Percentiles rank a stretch among this genome's conserved stretches.
phyloP scores from a whole-genome alignment of 2,329 filamentous ascomycete species.

The Endoconidiophora polonica region DNA sequence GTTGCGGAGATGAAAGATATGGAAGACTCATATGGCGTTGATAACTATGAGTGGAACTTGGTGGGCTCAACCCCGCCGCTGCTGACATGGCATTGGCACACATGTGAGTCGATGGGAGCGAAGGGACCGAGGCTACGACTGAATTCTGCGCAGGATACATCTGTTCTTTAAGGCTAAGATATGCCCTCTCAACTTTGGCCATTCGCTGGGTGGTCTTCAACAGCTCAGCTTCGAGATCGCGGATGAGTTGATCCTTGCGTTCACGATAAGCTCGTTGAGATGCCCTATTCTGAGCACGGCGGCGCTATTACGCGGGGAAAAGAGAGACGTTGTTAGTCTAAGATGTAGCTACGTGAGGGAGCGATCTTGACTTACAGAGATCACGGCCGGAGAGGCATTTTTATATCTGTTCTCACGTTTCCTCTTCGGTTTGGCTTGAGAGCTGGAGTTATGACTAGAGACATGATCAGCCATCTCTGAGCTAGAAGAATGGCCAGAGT shows the following conservation, averaged over 20 bases:
- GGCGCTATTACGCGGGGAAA: slow-evolving; percentile 15
- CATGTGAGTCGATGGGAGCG: not conserved
- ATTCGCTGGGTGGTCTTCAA: slow-evolving; percentile 20
- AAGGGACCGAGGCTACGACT: not conserved
- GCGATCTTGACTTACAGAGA: slow-evolving; percentile 24
- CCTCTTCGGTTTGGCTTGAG: slow-evolving; percentile 21
- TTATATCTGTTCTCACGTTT: slow-evolving; percentile 37
- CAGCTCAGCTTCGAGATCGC: slow-evolving; percentile 13
- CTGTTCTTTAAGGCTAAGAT: not conserved
- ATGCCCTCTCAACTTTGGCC: too few relatives aligned
- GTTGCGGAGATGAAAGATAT: too few relatives aligned
- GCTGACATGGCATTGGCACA: too few relatives aligned
- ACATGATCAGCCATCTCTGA: not conserved
- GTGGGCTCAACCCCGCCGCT: too few relatives aligned
- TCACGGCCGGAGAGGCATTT: slow-evolving; percentile 32
- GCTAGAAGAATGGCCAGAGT: not conserved
- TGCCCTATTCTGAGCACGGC: slow-evolving; percentile 20
- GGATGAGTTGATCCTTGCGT: slow-evolving; percentile 17
- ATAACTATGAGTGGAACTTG: too few relatives aligned
- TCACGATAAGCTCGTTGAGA: slow-evolving; percentile 21
- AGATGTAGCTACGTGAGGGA: not conserved
- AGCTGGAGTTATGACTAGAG: too few relatives aligned
- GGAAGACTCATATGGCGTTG: too few relatives aligned
- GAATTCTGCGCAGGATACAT: not conserved
- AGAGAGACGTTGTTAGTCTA: slow-evolving; percentile 5